Evolutionary conservation across 371 early-diverging fungal species (phyloP).

Genomic region (Mortierella sp.): DNA sequence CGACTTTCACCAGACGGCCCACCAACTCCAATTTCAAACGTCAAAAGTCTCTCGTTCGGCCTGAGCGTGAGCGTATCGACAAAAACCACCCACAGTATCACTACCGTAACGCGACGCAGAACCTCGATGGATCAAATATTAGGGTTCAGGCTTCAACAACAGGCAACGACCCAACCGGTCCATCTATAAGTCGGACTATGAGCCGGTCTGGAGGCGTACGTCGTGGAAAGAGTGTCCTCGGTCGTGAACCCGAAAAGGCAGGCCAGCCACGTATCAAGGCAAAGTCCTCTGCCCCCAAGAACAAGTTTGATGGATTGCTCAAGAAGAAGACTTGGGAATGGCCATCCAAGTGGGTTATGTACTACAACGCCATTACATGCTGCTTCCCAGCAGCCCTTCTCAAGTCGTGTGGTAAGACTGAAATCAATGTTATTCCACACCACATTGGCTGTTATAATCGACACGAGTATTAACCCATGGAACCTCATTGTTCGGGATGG

Average conservation of each 20-base stretch:
- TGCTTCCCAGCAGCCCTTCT: slow-evolving; percentile 60
- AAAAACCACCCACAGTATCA: slow-evolving; percentile 64
- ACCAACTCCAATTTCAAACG: slow-evolving; percentile 47
- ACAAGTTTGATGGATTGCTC: slow-evolving; percentile 24
- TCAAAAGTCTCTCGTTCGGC: slow-evolving; percentile 75
- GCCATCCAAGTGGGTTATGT: slow-evolving; percentile 59
- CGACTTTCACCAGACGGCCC: slow-evolving; percentile 19
- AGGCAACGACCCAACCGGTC: slow-evolving; percentile 38
- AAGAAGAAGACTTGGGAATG: slow-evolving; percentile 32
- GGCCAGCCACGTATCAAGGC: slow-evolving; percentile 38
- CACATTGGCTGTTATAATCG: no score
- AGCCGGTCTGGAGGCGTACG: slow-evolving; percentile 24
- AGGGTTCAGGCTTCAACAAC: slow-evolving; percentile 47
- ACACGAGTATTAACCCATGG: not conserved
- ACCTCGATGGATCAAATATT: slow-evolving; percentile 50
- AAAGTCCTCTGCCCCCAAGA: slow-evolving; percentile 16
- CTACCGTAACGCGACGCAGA: slow-evolving; percentile 61
- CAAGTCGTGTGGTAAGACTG: slow-evolving; percentile 50
- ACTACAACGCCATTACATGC: slow-evolving; percentile 63
- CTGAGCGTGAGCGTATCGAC: slow-evolving; percentile 73
- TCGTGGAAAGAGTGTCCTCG: slow-evolving; percentile 52
- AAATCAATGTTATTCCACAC: not conserved
- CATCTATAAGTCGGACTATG: slow-evolving; percentile 2
- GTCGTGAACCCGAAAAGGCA: slow-evolving; percentile 48
- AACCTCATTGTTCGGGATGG: not conserved